A percentile compares a stretch with the other conserved stretches of the same genome.
These are phyloP conservation scores for Apiotrichum gamsii DNA, from an alignment of 1,284 basidiomycete genomes.

Conservation along the genomic window DNA sequence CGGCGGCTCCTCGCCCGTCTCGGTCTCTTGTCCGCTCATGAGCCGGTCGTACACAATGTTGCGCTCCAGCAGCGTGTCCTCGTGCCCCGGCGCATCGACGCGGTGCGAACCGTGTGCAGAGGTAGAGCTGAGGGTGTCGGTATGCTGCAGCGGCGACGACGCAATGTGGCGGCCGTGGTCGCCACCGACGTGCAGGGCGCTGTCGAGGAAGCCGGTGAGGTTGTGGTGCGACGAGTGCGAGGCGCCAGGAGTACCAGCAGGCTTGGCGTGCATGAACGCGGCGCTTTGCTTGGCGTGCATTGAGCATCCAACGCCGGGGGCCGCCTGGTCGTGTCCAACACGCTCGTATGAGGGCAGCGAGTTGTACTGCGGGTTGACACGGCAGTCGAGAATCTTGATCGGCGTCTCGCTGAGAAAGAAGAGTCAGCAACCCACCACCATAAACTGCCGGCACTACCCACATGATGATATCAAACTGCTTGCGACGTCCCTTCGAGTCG, in stretches of 20 bases:
- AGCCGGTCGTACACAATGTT: constrained; percentile 52
- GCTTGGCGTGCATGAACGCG: background rate
- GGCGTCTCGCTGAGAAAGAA: constrained; percentile 47
- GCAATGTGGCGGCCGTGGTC: background rate
- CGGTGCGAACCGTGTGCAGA: background rate
- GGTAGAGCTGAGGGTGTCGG: background rate
- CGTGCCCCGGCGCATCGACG: constrained; percentile 22
- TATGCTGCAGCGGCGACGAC: background rate
- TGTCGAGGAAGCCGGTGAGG: background rate
- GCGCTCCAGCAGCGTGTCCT: constrained; percentile 43
- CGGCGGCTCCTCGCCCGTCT: constrained; percentile 61
- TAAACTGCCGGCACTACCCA: constrained; percentile 14
- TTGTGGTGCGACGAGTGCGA: background rate
- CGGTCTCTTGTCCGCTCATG: constrained; percentile 58
- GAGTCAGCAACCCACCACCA: background rate
- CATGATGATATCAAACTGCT: constrained; percentile 83
- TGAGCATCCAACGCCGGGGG: constrained; percentile 23
- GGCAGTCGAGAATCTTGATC: constrained; percentile 53
- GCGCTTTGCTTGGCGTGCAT: constrained; percentile 25
- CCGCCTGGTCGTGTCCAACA: constrained; percentile 4
- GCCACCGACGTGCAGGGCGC: background rate
- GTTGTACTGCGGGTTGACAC: constrained; percentile 70
- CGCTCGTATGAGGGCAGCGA: constrained; percentile 57
- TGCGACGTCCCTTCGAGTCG: constrained; percentile 65
- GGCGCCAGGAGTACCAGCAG: no score